These are phyloP conservation scores for Alternaria conjuncta DNA, from an alignment of 2,329 filamentous ascomycete genomes.

Conservation along the genomic window DNA sequence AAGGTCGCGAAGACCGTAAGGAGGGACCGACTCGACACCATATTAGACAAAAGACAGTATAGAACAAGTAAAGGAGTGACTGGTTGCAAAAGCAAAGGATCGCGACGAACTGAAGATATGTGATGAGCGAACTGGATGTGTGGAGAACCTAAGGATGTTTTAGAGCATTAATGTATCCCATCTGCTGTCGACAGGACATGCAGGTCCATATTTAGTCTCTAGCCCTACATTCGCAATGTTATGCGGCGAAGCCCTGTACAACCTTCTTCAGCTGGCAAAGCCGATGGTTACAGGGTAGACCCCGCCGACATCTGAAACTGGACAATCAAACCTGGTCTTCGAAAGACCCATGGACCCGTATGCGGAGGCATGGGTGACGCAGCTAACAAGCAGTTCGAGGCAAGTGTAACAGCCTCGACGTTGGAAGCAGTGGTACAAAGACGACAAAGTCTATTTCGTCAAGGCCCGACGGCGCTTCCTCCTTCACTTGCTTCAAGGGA, in stretches of 20 bases:
- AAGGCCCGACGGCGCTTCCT: constrained; percentile 2
- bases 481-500: background rate
- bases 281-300: constrained; percentile 22
- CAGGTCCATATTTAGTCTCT: constrained; percentile 23
- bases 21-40: constrained; percentile 20
- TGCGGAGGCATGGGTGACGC: constrained; percentile 26
- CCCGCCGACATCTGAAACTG: constrained; percentile 32
- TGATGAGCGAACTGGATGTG: constrained; percentile 1
- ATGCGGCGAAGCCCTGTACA: constrained; percentile 31
- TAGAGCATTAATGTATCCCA: constrained; percentile 18
- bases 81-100: constrained; percentile 3
- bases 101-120: background rate
- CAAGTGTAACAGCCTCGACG: constrained; percentile 10
- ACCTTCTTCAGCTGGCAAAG: constrained; percentile 23
- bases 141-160: constrained; percentile 7
- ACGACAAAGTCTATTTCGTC: constrained; percentile 5
- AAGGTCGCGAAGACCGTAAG: constrained; percentile 20
- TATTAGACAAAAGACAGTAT: constrained; percentile 25
- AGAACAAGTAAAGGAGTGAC: constrained; percentile 8
- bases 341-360: constrained; percentile 21
- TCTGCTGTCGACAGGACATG: constrained; percentile 11
- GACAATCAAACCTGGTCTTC: constrained; percentile 31
- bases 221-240: constrained; percentile 27
- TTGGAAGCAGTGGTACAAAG: constrained; percentile 6
- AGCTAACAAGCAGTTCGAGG: constrained; percentile 23